Percentiles rank a stretch among this genome's conserved stretches.
Evolutionary conservation across 495 filamentous ascomycete species (phyloP).

Genomic region (Penicillium turbatum): DNA sequence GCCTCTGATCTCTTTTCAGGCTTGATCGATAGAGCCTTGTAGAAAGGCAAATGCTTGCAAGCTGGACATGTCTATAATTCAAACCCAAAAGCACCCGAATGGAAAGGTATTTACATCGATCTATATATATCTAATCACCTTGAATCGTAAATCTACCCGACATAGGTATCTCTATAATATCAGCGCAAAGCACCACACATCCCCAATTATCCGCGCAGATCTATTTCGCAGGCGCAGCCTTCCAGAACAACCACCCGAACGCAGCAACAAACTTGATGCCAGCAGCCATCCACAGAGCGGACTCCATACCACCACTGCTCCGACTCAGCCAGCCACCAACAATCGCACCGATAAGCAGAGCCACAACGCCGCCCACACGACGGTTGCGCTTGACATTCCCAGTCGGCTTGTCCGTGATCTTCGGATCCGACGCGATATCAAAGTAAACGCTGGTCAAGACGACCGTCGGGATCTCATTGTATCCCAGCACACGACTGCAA

Average conservation of each 20-base stretch:
- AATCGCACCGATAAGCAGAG: constrained; percentile 58
- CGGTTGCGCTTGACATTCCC: constrained; percentile 63
- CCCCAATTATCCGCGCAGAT: background rate
- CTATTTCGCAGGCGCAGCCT: constrained; percentile 23
- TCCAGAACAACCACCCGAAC: constrained; percentile 44
- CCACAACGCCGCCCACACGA: constrained; percentile 52
- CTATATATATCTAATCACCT: constrained; percentile 1
- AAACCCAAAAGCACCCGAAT: background rate
- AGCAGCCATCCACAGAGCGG: constrained; percentile 56
- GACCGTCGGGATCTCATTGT: constrained; percentile 67
- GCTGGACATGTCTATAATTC: background rate
- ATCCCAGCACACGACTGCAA: constrained; percentile 56
- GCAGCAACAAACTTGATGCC: constrained; percentile 51
- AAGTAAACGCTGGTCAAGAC: constrained; percentile 70
- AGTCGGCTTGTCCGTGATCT: constrained; percentile 39
- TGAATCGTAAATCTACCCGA: background rate
- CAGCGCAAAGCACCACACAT: background rate
- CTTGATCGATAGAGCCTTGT: too few species aligned
- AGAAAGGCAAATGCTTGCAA: too few species aligned
- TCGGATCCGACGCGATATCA: constrained; percentile 60
- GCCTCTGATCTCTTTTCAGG: too few species aligned
- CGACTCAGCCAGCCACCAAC: constrained; percentile 59
- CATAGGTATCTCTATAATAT: background rate
- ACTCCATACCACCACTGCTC: constrained; percentile 50
- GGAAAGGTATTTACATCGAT: constrained; percentile 1